A percentile compares a stretch with the other conserved stretches of the same genome.
phyloP scores from a whole-genome alignment of 2,329 filamentous ascomycete species.

The Ramichloridium luteum region DNA sequence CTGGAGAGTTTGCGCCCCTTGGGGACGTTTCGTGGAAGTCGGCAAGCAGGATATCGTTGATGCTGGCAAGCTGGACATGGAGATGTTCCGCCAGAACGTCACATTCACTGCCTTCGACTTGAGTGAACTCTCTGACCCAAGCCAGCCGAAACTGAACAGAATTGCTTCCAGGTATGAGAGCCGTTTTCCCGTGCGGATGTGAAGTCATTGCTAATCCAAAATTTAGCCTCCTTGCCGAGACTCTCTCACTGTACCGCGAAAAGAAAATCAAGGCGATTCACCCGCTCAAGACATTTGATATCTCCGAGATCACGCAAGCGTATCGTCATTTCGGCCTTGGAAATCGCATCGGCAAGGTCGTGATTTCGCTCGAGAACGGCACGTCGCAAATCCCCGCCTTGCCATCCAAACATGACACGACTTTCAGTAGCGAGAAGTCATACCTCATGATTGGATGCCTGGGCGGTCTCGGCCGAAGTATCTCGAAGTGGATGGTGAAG shows the following conservation, averaged over 20 bases:
- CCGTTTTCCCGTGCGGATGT: too few relatives aligned
- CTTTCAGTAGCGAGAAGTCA: neutral
- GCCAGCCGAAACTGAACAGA: too few relatives aligned
- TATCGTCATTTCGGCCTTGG: neutral
- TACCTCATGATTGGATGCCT: conserved; percentile 17
- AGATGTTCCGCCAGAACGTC: conserved; percentile 4
- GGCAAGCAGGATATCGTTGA: conserved; percentile 12
- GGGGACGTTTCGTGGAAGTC: conserved; percentile 21
- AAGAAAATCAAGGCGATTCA: neutral
- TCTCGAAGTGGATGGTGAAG: conserved; percentile 12
- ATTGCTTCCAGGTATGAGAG: too few relatives aligned
- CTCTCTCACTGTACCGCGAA: conserved; percentile 2
- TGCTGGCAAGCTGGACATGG: conserved; percentile 6
- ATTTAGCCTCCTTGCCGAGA: neutral
- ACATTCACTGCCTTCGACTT: conserved; percentile 8
- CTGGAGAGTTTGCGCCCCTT: conserved; percentile 13
- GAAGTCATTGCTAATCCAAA: too few relatives aligned
- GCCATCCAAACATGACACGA: neutral
- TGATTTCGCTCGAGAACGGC: neutral
- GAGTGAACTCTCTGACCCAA: neutral
- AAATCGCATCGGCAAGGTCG: conserved; percentile 3
- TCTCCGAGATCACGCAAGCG: conserved; percentile 1
- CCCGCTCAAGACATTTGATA: neutral
- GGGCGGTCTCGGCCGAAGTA: conserved; percentile 13
- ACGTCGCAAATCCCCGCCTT: neutral